These are phyloP conservation scores for Candida vaughaniae DNA, from an alignment of 805 yeast species.

Conservation along the genomic window DNA sequence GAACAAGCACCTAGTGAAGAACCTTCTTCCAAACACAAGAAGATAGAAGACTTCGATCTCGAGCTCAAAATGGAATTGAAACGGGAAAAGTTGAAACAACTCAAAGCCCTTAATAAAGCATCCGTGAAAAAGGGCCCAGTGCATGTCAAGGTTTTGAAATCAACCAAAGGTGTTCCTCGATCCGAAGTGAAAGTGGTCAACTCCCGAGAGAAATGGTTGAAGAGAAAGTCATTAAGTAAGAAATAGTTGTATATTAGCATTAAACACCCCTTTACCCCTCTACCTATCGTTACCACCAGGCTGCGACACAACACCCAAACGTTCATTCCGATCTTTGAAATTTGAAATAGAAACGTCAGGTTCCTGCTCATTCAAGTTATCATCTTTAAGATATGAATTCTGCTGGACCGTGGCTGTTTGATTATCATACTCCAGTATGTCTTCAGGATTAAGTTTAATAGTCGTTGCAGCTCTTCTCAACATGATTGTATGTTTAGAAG, in stretches of 20 bases:
- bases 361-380: slow-evolving; percentile 12
- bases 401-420: slow-evolving; percentile 4
- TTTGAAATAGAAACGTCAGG: slow-evolving; percentile 14
- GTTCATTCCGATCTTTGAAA: slow-evolving; percentile 19
- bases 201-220: slow-evolving; percentile 38
- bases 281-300: no score
- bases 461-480: slow-evolving; percentile 71
- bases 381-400: slow-evolving; percentile 10
- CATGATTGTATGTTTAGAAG: slow-evolving; percentile 42
- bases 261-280: no score
- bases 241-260: slow-evolving; percentile 12
- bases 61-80: slow-evolving; percentile 30
- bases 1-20: slow-evolving; percentile 4
- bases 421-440: slow-evolving; percentile 53
- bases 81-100: slow-evolving; percentile 30
- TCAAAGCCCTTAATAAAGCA: slow-evolving; percentile 20
- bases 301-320: slow-evolving; percentile 19
- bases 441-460: slow-evolving; percentile 66
- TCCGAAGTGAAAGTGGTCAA: slow-evolving; percentile 33
- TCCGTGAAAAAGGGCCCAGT: slow-evolving; percentile 41
- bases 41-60: slow-evolving; percentile 33
- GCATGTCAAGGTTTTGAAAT: slow-evolving; percentile 32
- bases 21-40: slow-evolving; percentile 21
- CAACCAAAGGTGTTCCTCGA: slow-evolving; percentile 30
- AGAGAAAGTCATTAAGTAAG: slow-evolving; percentile 36